Base-by-base conservation (phyloP, 306 rosid genomes). In the Fagus crenata region DNA sequence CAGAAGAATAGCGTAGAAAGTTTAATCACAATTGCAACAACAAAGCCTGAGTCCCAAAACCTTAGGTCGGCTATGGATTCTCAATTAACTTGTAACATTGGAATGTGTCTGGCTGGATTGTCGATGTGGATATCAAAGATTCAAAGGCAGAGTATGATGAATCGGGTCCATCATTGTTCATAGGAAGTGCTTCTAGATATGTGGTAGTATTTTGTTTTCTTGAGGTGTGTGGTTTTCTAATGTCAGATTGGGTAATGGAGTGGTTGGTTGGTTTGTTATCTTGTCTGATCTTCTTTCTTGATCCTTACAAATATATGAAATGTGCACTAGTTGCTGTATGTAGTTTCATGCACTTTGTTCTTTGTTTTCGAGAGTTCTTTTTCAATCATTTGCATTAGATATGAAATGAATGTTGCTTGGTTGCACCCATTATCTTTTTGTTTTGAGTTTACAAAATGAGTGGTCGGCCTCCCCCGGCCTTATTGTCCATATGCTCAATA, bases 111-210 rank as follows among this genome's bases (percentile, higher is more conserved):
- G 32, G 7, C 69, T 32, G 3, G 5, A 41, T 32, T 69, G 81
- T 22, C 0, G 84, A 84, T 84, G 87, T 84, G 87, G 87, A 84
- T 84, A 40, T 80, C 28, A 22, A 22, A 22, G 28, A 22, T 22
- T 22, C 28, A 7, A 84, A 80, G 84, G 43, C 83, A 2, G 86
- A 83, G 76, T 83, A 83, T 2, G 86, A 83, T 5, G 86, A 83
- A 71, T 77, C 87, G 28, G 28, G 28, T 22, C 28, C 28, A 22
- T 22, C 67, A 80, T 84, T 37, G 87, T 84, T 41, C 87, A 84
- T 80, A 84, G 84, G 75, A 84, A 80, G 73, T 84, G 84, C 82
- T 77, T 80, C 77, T 84, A 72, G 64, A 36, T 49, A 37, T 46
- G 55, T 54, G 55, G 9, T 32, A 2, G 13, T 42, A 12, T 49